Conservation (phyloP, 352 stramenopile genomes). For the Peronospora farinosa region DNA sequence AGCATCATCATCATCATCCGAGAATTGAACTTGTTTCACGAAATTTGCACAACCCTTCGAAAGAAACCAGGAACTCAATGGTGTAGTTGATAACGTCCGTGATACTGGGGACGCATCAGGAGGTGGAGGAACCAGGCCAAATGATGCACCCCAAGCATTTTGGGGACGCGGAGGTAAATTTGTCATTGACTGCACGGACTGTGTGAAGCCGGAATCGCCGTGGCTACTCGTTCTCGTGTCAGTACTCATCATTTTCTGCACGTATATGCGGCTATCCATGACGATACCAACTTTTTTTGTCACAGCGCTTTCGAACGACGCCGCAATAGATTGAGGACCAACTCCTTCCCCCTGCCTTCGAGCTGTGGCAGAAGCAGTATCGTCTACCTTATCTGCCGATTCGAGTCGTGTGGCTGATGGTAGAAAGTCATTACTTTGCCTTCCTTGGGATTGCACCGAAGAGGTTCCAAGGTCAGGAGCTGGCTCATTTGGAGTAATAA, state of each 20-base stretch:
- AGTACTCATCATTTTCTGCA: constrained; percentile 25
- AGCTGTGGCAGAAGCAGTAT: neutral
- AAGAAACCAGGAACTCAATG: constrained; percentile 63
- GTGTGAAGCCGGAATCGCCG: neutral
- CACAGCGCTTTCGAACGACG: neutral
- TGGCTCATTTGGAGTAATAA: neutral
- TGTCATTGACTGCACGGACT: neutral
- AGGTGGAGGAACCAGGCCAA: constrained; percentile 26
- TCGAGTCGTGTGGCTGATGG: constrained; percentile 1
- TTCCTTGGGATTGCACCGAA: neutral
- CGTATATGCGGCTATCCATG: constrained; percentile 30
- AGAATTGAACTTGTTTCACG: constrained; percentile 45
- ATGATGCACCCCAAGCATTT: constrained; percentile 46
- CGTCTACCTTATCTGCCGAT: neutral
- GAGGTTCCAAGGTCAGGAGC: neutral
- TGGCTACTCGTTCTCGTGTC: constrained; percentile 3
- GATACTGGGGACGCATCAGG: neutral
- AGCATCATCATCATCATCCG: constrained; percentile 13
- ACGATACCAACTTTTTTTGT: constrained; percentile 12
- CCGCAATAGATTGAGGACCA: neutral
- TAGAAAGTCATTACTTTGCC: neutral
- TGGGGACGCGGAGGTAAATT: constrained; percentile 6
- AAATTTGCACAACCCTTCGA: constrained; percentile 59
- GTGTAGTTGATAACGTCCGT: constrained; percentile 25
- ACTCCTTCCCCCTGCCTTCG: neutral